Evolutionary conservation across 805 yeast genomes (phyloP).

Genomic region (Kuraishia borneana): DNA sequence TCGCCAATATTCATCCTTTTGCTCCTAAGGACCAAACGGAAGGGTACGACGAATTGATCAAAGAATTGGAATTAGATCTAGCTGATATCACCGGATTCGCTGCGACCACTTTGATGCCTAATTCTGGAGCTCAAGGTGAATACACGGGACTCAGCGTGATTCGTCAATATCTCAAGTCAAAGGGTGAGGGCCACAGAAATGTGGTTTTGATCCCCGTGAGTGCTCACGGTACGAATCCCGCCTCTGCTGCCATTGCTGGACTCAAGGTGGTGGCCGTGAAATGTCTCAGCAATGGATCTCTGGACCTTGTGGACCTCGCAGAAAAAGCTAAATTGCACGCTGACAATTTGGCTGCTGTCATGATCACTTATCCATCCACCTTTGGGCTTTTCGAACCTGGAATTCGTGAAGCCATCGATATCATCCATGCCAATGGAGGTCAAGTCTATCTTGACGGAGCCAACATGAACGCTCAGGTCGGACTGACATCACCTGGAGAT

Average conservation of each 20-base stretch:
- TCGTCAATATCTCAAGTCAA: conserved; percentile 57
- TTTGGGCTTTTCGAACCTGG: conserved; percentile 95
- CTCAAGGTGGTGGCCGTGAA: conserved; percentile 87
- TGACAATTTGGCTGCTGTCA: conserved; percentile 71
- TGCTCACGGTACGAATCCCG: conserved; percentile 98
- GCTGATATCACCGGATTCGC: conserved; percentile 90
- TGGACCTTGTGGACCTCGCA: conserved; percentile 68
- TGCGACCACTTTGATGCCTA: conserved; percentile 88
- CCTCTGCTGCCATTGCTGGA: conserved; percentile 96
- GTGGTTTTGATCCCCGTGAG: conserved; percentile 92
- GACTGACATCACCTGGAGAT: conserved; percentile 94
- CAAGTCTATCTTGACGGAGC: conserved; percentile 98
- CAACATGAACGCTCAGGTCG: conserved; percentile 98
- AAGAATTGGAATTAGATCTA: conserved; percentile 72
- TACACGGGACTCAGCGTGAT: conserved; percentile 88
- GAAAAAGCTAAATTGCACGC: conserved; percentile 61
- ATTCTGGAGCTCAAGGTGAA: conserved; percentile 98
- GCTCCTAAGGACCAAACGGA: conserved; percentile 82
- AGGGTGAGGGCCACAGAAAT: conserved; percentile 65
- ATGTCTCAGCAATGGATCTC: conserved; percentile 76
- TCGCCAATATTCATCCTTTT: conserved; percentile 82
- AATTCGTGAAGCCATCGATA: conserved; percentile 73
- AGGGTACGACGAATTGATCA: conserved; percentile 71
- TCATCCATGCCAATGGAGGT: conserved; percentile 80
- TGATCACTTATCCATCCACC: conserved; percentile 97